These are phyloP conservation scores for Pichia phayaonensis DNA, from an alignment of 805 yeast species.

Conservation along the genomic window DNA sequence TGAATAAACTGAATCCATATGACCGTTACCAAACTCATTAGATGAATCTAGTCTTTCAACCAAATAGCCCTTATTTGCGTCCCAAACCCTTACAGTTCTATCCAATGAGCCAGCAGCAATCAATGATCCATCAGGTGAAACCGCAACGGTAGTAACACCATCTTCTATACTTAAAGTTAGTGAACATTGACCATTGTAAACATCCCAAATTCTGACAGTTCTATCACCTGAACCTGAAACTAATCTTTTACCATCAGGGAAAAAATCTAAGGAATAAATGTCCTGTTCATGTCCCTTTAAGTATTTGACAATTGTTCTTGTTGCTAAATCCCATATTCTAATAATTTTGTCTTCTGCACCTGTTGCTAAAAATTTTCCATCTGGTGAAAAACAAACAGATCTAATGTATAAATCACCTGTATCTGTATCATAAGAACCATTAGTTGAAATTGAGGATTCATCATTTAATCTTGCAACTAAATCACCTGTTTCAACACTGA, in stretches of 20 bases:
- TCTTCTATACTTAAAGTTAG: slow-evolving; percentile 88
- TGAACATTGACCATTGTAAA: slow-evolving; percentile 81
- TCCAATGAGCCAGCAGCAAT: slow-evolving; percentile 97
- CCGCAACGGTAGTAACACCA: slow-evolving; percentile 97
- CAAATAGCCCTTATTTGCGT: slow-evolving; percentile 81
- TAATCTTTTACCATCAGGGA: slow-evolving; percentile 87
- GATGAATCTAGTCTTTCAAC: slow-evolving; percentile 91
- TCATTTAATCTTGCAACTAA: slow-evolving; percentile 80
- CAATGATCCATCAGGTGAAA: slow-evolving; percentile 87
- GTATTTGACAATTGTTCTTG: slow-evolving; percentile 76
- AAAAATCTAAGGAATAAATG: slow-evolving; percentile 89
- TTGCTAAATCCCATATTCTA: slow-evolving; percentile 90
- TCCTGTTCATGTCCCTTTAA: slow-evolving; percentile 96
- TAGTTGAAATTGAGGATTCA: slow-evolving; percentile 48
- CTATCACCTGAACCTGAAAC: slow-evolving; percentile 97
- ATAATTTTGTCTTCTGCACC: slow-evolving; percentile 89
- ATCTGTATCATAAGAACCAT: slow-evolving; percentile 45
- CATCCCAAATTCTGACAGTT: slow-evolving; percentile 94
- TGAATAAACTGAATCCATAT: slow-evolving; percentile 90
- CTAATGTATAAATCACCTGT: slow-evolving; percentile 87
- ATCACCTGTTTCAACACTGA: slow-evolving; percentile 86
- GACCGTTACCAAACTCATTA: slow-evolving; percentile 83
- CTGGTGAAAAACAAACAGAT: slow-evolving; percentile 94
- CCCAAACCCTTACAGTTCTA: slow-evolving; percentile 95
- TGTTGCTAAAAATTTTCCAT: slow-evolving; percentile 86